Percentiles rank a stretch among this genome's conserved stretches.
phyloP scores from a whole-genome alignment of 164 flowering plant species.

The Litsea cubeba region DNA sequence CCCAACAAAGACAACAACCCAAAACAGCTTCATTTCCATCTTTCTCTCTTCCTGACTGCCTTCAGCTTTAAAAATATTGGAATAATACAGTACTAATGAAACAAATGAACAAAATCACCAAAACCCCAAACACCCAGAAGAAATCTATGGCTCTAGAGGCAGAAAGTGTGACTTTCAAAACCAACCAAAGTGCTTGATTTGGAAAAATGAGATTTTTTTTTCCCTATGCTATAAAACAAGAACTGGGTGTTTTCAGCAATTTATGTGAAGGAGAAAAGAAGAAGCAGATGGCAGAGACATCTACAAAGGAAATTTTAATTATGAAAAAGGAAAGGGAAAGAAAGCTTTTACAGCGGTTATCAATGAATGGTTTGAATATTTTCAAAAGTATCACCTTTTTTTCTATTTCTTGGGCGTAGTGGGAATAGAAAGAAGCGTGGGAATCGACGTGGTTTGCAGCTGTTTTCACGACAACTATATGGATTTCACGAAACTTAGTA shows the following conservation, averaged over 20 bases:
- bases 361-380: too few species aligned
- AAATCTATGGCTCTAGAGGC: neutral
- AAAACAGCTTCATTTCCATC: conserved; percentile 24
- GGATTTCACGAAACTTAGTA: too few species aligned
- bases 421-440: too few species aligned
- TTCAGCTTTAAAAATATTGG: neutral
- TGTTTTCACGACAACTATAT: too few species aligned
- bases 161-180: neutral
- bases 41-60: neutral
- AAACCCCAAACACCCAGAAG: neutral
- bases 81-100: neutral
- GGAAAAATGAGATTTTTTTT: neutral
- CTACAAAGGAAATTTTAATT: too few species aligned
- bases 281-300: neutral
- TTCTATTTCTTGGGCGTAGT: too few species aligned
- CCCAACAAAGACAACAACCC: conserved; percentile 19
- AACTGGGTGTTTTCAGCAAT: too few species aligned
- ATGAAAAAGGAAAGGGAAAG: neutral
- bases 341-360: neutral
- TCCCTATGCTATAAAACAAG: neutral
- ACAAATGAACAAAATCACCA: neutral
- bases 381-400: neutral
- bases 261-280: neutral
- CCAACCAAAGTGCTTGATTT: neutral
- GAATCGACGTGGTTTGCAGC: too few species aligned